These are phyloP conservation scores for Arabis hirsuta DNA, from an alignment of 345 rosid species.

Conservation along the genomic window DNA sequence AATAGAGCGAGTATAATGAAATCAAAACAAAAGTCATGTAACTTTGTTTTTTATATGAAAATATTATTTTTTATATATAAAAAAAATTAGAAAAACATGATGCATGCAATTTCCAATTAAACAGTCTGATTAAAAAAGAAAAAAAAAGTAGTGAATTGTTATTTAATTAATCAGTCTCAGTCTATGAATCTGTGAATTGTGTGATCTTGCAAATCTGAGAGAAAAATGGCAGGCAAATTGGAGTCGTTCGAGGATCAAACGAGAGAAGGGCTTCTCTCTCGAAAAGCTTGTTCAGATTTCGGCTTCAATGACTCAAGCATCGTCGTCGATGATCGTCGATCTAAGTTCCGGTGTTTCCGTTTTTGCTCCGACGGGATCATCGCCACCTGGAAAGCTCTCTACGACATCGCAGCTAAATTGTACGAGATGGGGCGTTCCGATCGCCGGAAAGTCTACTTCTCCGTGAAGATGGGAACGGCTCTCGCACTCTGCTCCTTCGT, in stretches of 20 bases:
- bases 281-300: constrained; percentile 62
- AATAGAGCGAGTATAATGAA: too few species aligned
- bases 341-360: constrained; percentile 53
- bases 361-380: constrained; percentile 50
- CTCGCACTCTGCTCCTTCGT: constrained; percentile 62
- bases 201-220: constrained; percentile 12
- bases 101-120: too few species aligned
- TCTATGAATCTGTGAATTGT: constrained; percentile 2
- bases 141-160: not conserved
- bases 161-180: constrained; percentile 4
- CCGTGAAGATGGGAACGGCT: constrained; percentile 76
- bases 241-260: constrained; percentile 54
- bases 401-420: constrained; percentile 37
- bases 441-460: constrained; percentile 69
- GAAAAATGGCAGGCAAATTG: constrained; percentile 47
- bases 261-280: constrained; percentile 63
- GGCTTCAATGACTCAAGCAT: constrained; percentile 49
- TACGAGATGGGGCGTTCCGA: constrained; percentile 80
- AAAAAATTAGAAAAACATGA: not conserved
- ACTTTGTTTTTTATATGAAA: too few species aligned
- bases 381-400: constrained; percentile 48
- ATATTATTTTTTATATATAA: too few species aligned
- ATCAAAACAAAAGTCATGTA: too few species aligned
- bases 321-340: constrained; percentile 35
- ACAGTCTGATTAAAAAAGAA: not conserved